Conservation (phyloP, 192 early-diverging fungal species). For the Podila clonocystis region DNA sequence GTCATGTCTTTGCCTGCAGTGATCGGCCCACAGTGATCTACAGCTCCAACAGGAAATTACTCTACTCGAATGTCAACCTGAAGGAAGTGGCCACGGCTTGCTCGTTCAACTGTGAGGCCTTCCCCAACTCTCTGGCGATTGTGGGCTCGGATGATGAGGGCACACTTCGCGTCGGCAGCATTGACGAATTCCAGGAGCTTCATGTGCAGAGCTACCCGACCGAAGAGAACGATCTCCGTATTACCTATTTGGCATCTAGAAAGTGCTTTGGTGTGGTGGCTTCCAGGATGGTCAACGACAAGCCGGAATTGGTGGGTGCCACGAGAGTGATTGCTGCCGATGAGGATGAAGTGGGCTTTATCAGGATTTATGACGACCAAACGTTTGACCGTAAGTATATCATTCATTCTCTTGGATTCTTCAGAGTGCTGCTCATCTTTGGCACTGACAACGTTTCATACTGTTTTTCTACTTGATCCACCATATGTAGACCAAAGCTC, state of each 20-base stretch:
- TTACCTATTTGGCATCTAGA: constrained; percentile 66
- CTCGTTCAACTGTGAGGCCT: constrained; percentile 63
- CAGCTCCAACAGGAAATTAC: constrained; percentile 70
- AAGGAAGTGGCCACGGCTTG: constrained; percentile 72
- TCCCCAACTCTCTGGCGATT: constrained; percentile 70
- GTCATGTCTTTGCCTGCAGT: constrained; percentile 81
- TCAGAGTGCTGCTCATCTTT: too few relatives aligned
- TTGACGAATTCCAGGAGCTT: constrained; percentile 87
- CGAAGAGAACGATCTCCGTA: constrained; percentile 72
- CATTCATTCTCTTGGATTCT: too few relatives aligned
- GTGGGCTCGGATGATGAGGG: constrained; percentile 60
- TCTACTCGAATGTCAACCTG: constrained; percentile 86
- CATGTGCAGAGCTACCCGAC: constrained; percentile 79
- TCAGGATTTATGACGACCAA: constrained; percentile 74
- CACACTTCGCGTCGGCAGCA: constrained; percentile 72
- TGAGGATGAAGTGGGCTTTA: constrained; percentile 56
- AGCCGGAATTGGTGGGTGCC: constrained; percentile 29
- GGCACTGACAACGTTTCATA: too few relatives aligned
- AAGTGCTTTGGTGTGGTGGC: constrained; percentile 75
- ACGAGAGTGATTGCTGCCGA: constrained; percentile 21
- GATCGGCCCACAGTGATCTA: constrained; percentile 88
- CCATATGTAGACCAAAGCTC: constrained; percentile 48
- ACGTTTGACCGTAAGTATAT: constrained; percentile 73
- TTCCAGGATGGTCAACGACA: constrained; percentile 34
- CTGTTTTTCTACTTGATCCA: neutral